These are phyloP conservation scores for Debaryomyces coudertii DNA, from an alignment of 1,139 yeast genomes.

Conservation along the genomic window DNA sequence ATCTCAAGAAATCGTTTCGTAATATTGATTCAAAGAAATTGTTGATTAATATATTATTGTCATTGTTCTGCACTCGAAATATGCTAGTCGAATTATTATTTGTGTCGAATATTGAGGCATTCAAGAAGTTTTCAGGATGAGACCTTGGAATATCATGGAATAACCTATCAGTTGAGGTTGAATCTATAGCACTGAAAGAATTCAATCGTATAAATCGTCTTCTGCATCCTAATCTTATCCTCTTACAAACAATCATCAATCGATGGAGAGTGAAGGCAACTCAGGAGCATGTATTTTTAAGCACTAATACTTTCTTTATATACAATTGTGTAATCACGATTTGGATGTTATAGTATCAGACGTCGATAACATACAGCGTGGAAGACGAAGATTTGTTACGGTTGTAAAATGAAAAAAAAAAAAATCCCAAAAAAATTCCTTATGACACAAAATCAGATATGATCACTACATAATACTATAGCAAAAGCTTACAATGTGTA, in stretches of 20 bases:
- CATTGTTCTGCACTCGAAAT: conserved; percentile 9
- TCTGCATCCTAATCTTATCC: not conserved
- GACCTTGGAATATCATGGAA: conserved; percentile 5
- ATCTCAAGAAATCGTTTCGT: conserved; percentile 9
- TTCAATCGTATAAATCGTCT: not conserved
- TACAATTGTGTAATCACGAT: not conserved
- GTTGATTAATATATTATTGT: conserved; percentile 11
- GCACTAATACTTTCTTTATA: not conserved
- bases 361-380: not conserved
- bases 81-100: conserved; percentile 3
- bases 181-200: not conserved
- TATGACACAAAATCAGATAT: conserved; percentile 1
- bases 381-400: not conserved
- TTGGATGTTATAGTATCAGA: not conserved
- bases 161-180: not conserved
- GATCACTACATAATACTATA: not conserved
- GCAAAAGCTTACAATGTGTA: not conserved
- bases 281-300: not conserved
- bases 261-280: not conserved
- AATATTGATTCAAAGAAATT: conserved; percentile 11
- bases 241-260: conserved; percentile 5
- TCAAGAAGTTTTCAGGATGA: conserved; percentile 8
- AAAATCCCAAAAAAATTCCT: no score
- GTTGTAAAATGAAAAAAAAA: conserved; percentile 1
- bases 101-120: conserved; percentile 7